Evolutionary conservation across 441 rosid genomes (phyloP), one percentile per base, ranked within the genome.

Genomic region (Manihot esculenta): DNA sequence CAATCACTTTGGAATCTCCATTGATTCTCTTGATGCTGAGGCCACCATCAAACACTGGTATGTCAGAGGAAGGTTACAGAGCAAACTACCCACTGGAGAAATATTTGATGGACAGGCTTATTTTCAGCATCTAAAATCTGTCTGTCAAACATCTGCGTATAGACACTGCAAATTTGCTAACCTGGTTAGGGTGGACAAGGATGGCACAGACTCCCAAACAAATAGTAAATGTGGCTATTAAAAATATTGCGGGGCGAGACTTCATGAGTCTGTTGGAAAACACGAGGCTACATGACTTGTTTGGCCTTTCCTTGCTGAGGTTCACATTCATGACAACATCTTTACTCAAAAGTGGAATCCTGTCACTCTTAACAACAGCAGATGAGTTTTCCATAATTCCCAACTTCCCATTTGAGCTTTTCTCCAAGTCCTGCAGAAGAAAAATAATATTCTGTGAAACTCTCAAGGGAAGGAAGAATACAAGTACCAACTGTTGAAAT

Each of bases 191-290:
- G 79, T 95, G 99, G 76, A 91, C 75, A 45, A 91, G 68, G 24
- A 87, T 79, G 5, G 86, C 88, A 72, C 98, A 93, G 66, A 84
- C 74, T 58, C 85, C 96, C 17, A 88, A 78, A 80, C 99, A 95
- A 38, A 95, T 73, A 0, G 80, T 88, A 5, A 83, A 68, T 13
- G 81, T 56, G 15, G 87, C 77, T 0, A 88, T 69, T 65, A 84
- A 35, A 13, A 84, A 64, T 12, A 84, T 17, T 14, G 88, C 26
- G 7, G 89, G 83, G 10, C 80, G 89, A 53, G 87, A 75, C 65
- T 82, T 81, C 53, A 76, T 54, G 35, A 73, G 68, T 47, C 51
- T 70, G 72, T 79, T 55, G 7, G 86, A 64, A 27, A 76, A 76
- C 54, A 62, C 53, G 38, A 68, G 80, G 50, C 72, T 59, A 63